Base-by-base conservation (phyloP, 176 grass and related monocot species). In the Triticum urartu region DNA sequence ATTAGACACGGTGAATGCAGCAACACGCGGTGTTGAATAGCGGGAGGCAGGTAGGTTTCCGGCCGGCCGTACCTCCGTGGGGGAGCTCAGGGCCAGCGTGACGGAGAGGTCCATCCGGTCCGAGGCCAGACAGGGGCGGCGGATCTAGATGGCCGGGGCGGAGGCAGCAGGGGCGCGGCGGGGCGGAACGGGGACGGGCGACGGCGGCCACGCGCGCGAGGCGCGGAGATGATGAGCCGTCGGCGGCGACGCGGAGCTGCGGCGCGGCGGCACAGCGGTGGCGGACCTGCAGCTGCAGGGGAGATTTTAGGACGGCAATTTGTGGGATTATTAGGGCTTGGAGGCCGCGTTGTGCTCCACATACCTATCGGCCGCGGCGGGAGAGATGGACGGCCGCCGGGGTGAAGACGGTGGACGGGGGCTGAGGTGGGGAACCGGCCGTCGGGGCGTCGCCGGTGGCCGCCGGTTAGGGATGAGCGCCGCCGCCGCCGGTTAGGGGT, bases 71-170 rank as follows among this genome's bases (percentile, higher is more conserved):
- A 81, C 79, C 79, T 68, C 79, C 14, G 40, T 67, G 25, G 60
- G 63, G 63, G 79, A 81, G 79, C 5, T 65, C 5, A 81, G 1
- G 79, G 79, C 63, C 14, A 81, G 25, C 38, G 79, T 81, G 25
- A 81, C 79, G 40, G 62, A 65, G 63, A 50, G 79, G 63, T 81
- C 63, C 79, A 68, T 64, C 58, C 36, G 14, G 77, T 80, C 59
- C 36, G 35, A 15, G n/a, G 34, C 21, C 77, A 7, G 33, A 7
- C 56, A 61, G 33, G 76, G 56, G 24, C 72, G 43, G 72, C 72
- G 43, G 72, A 28, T 75, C 72, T 75, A 28, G 71, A 47, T 26
- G n/a, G 22, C 9, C 52, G 12, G 72, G 42, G 13, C 39, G 22
- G 72, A 74, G 11, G 8, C n/a, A 17, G 71, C 39, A 73, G 38